A percentile compares a stretch with the other conserved stretches of the same genome.
Evolutionary conservation across 2,329 filamentous ascomycete genomes (phyloP).

Genomic region (Apiospora malaysiana): DNA sequence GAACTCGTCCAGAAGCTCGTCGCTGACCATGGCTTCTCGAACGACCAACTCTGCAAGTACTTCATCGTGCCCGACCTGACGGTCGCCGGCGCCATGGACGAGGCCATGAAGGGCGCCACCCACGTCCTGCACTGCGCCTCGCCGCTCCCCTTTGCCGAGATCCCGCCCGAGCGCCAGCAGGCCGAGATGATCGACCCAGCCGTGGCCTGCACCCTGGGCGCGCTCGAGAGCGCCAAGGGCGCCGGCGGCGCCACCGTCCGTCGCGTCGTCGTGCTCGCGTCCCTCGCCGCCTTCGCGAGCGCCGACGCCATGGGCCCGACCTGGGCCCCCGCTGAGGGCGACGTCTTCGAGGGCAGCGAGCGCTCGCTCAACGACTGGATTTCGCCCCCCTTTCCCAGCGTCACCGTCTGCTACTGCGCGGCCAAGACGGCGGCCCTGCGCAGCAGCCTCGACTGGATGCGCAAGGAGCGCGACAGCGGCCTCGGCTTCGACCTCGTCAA

Average conservation of each 20-base stretch:
- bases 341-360: background rate
- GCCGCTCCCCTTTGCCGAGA: slow-evolving; percentile 9
- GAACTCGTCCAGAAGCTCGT: slow-evolving; percentile 7
- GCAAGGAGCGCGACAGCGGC: background rate
- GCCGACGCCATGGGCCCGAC: slow-evolving; percentile 4
- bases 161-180: slow-evolving; percentile 8
- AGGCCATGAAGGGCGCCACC: background rate
- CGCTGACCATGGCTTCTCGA: background rate
- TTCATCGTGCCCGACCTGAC: slow-evolving; percentile 22
- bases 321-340: background rate
- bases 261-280: slow-evolving; percentile 15
- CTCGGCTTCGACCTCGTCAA: slow-evolving; percentile 27
- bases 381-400: slow-evolving; percentile 23
- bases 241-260: slow-evolving; percentile 19
- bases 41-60: slow-evolving; percentile 12
- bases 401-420: slow-evolving; percentile 25
- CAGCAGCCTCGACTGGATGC: slow-evolving; percentile 25
- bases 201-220: slow-evolving; percentile 3
- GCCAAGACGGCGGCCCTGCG: slow-evolving; percentile 27
- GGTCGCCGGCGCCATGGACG: slow-evolving; percentile 17
- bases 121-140: slow-evolving; percentile 18
- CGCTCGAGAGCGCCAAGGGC: slow-evolving; percentile 16
- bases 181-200: slow-evolving; percentile 16
- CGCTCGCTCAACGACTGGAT: slow-evolving; percentile 24
- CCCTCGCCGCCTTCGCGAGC: slow-evolving; percentile 14